Conservation (phyloP, 805 yeast species). For the Metschnikowia rubicola region DNA sequence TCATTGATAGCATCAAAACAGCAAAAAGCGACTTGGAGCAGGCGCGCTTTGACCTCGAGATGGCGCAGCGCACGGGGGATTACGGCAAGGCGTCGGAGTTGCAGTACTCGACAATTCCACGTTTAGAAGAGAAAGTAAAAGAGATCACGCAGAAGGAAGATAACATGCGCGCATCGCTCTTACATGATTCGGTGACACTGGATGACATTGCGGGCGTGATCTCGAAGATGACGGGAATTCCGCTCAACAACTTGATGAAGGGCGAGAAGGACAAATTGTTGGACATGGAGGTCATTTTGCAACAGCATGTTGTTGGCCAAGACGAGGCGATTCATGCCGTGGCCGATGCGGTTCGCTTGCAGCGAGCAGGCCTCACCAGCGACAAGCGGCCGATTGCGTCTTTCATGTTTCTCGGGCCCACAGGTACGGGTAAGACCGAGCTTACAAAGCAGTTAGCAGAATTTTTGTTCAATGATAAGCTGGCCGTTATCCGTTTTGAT, state of each 20-base stretch:
- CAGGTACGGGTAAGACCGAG: conserved; percentile 98
- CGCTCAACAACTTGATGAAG: conserved; percentile 83
- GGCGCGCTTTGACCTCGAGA: conserved; percentile 79
- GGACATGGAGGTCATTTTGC: conserved; percentile 79
- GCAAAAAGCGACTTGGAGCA: conserved; percentile 82
- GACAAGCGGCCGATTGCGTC: conserved; percentile 95
- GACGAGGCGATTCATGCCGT: conserved; percentile 90
- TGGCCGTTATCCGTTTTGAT: conserved; percentile 85
- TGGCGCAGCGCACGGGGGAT: conserved; percentile 78
- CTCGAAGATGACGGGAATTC: conserved; percentile 93
- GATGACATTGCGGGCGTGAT: conserved; percentile 93
- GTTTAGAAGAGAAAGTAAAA: conserved; percentile 60
- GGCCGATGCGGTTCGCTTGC: conserved; percentile 91
- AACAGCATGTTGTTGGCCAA: conserved; percentile 85
- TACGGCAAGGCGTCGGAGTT: conserved; percentile 86
- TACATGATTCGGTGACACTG: conserved; percentile 90
- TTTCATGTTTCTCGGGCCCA: conserved; percentile 95
- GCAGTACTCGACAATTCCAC: conserved; percentile 84
- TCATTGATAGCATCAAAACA: conserved; percentile 70
- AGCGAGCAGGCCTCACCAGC: conserved; percentile 93
- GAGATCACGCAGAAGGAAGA: conserved; percentile 39
- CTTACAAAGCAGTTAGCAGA: conserved; percentile 89
- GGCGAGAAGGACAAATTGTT: conserved; percentile 91
- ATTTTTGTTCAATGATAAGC: conserved; percentile 84
- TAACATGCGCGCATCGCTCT: conserved; percentile 32